phyloP scores from a whole-genome alignment of 2,329 filamentous ascomycete species.

The Myotisia sp. region DNA sequence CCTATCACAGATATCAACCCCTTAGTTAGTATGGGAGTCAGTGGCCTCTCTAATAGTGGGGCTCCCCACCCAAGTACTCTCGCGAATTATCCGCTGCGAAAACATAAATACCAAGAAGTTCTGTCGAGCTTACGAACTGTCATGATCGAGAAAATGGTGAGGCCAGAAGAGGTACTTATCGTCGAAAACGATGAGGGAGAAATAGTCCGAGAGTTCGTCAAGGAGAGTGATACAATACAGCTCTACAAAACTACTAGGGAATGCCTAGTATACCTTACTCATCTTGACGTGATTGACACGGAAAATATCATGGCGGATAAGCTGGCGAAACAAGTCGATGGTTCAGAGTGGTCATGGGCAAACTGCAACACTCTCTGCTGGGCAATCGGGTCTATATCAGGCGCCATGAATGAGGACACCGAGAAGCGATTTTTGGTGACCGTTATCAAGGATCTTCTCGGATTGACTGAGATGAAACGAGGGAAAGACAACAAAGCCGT shows the following conservation, averaged over 20 bases:
- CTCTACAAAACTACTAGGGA: slow-evolving; percentile 98
- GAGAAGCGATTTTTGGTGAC: slow-evolving; percentile 97
- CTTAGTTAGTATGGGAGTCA: slow-evolving; percentile 61
- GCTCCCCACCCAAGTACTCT: slow-evolving; percentile 75
- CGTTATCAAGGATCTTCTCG: slow-evolving; percentile 94
- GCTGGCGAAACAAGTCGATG: slow-evolving; percentile 85
- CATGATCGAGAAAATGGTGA: slow-evolving; percentile 99
- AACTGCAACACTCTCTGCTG: slow-evolving; percentile 99
- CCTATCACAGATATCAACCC: slow-evolving; percentile 89
- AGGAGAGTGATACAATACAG: slow-evolving; percentile 97
- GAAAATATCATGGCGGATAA: slow-evolving; percentile 99
- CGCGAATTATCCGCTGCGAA: slow-evolving; percentile 80
- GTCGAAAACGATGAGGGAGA: slow-evolving; percentile 99
- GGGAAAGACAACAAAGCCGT: slow-evolving; percentile 99
- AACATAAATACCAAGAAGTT: slow-evolving; percentile 95
- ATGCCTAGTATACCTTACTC: slow-evolving; percentile 90
- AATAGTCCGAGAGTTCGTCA: slow-evolving; percentile 97
- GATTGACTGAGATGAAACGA: slow-evolving; percentile 96
- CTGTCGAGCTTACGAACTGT: slow-evolving; percentile 86
- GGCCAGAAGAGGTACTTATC: slow-evolving; percentile 91
- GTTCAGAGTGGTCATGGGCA: slow-evolving; percentile 94
- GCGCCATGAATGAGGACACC: slow-evolving; percentile 98
- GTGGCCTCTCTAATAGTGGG: slow-evolving; percentile 59
- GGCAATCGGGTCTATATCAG: slow-evolving; percentile 96
- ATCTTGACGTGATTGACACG: slow-evolving; percentile 92